Conservation (phyloP, 371 early-diverging fungal genomes). For the Mortierella sp. region DNA sequence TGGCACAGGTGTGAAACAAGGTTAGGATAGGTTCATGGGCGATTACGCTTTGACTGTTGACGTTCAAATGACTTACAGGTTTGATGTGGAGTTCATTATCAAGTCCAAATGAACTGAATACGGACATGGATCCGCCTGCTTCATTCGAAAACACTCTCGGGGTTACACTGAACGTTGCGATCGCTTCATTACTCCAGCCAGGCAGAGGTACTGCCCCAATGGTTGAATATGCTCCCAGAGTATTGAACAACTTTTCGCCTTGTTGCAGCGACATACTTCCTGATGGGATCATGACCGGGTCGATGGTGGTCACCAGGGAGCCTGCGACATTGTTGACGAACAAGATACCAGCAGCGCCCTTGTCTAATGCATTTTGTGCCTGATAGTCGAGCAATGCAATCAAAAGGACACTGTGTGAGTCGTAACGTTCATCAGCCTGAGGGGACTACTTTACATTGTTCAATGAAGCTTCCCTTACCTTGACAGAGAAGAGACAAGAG, state of each 20-base stretch:
- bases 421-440: too few relatives aligned
- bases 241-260: conserved; percentile 13
- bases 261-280: conserved; percentile 6
- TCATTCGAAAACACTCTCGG: conserved; percentile 14
- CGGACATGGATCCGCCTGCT: conserved; percentile 28
- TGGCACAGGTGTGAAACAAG: background rate
- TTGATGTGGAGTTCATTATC: conserved; percentile 46
- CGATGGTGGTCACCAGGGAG: background rate
- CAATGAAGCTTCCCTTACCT: conserved; percentile 6
- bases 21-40: too few relatives aligned
- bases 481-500: conserved; percentile 14
- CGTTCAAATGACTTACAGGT: conserved; percentile 40
- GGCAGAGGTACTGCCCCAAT: background rate
- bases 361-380: conserved; percentile 29
- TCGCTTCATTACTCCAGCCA: conserved; percentile 1
- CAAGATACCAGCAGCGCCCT: conserved; percentile 31
- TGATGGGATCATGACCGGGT: background rate
- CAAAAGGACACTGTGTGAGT: too few relatives aligned
- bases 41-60: too few relatives aligned
- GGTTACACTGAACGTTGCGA: background rate
- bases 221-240: conserved; percentile 1
- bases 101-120: conserved; percentile 34
- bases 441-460: too few relatives aligned
- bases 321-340: conserved; percentile 37
- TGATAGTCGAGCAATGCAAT: background rate